These are phyloP conservation scores for Mycena galopus DNA, from an alignment of 768 basidiomycete species.

Conservation along the genomic window DNA sequence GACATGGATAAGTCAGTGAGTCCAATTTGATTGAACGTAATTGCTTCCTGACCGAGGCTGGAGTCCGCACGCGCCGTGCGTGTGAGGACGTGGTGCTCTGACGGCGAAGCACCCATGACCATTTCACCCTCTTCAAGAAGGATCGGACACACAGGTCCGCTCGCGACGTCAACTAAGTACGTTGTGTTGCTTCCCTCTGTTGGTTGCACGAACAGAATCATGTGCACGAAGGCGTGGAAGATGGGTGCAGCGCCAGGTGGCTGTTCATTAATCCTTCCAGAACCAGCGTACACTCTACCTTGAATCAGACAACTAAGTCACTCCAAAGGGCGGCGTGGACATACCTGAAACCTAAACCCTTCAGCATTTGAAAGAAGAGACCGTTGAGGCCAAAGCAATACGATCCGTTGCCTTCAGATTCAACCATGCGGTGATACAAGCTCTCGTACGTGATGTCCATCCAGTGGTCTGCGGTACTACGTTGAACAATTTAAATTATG, in stretches of 20 bases:
- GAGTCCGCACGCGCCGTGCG: slow-evolving; percentile 32
- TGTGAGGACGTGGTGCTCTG: slow-evolving; percentile 33
- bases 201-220: slow-evolving; percentile 41
- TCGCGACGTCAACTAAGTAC: slow-evolving; percentile 38
- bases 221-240: slow-evolving; percentile 38
- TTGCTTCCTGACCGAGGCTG: slow-evolving; percentile 26
- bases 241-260: slow-evolving; percentile 10
- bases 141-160: slow-evolving; percentile 35
- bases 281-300: slow-evolving; percentile 32
- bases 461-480: slow-evolving; percentile 23
- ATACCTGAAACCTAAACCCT: slow-evolving; percentile 29
- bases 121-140: slow-evolving; percentile 31
- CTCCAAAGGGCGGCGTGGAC: background rate
- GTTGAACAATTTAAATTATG: background rate
- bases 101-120: slow-evolving; percentile 35
- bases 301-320: background rate
- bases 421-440: slow-evolving; percentile 25
- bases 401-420: slow-evolving; percentile 13
- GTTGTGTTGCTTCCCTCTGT: slow-evolving; percentile 34
- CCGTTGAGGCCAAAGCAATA: slow-evolving; percentile 35
- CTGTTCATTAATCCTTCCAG: slow-evolving; percentile 37
- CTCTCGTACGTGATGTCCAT: slow-evolving; percentile 33
- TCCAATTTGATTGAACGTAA: background rate
- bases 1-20: background rate
- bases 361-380: slow-evolving; percentile 32